Percentiles rank a stretch among this genome's conserved stretches.
Evolutionary conservation across 2,329 filamentous ascomycete species (phyloP).

Genomic region (Lasiodiplodia theobromae): DNA sequence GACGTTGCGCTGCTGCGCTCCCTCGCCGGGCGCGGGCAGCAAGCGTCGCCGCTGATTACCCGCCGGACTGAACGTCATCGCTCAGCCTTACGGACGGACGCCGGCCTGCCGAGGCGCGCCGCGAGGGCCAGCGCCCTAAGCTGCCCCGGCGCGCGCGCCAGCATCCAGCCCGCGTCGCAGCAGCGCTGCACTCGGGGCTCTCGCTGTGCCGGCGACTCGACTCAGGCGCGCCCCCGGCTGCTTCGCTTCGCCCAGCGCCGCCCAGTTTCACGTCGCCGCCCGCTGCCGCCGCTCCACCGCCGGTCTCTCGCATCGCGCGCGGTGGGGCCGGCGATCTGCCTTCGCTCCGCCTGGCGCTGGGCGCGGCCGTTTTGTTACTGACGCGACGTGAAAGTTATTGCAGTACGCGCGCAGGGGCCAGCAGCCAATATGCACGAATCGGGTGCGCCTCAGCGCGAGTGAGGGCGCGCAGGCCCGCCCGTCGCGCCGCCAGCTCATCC

Average conservation of each 20-base stretch:
- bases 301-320: slow-evolving; percentile 25
- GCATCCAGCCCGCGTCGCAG: background rate
- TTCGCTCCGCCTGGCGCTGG: slow-evolving; percentile 26
- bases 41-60: background rate
- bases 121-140: background rate
- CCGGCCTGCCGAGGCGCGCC: slow-evolving; percentile 15
- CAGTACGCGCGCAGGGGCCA: slow-evolving; percentile 27
- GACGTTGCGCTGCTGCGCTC: slow-evolving; percentile 25
- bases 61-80: slow-evolving; percentile 13
- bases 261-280: slow-evolving; percentile 25
- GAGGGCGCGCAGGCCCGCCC: slow-evolving; percentile 25
- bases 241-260: slow-evolving; percentile 24
- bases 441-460: slow-evolving; percentile 23
- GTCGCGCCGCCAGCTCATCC: slow-evolving; percentile 21
- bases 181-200: background rate
- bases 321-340: slow-evolving; percentile 26
- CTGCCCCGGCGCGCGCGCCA: background rate
- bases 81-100: slow-evolving; percentile 26
- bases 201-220: background rate
- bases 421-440: slow-evolving; percentile 28
- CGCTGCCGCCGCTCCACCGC: slow-evolving; percentile 25
- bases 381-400: slow-evolving; percentile 28
- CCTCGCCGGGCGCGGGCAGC: background rate
- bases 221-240: slow-evolving; percentile 11
- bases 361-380: slow-evolving; percentile 26